These are phyloP conservation scores for Xeromyces bisporus DNA, from an alignment of 495 filamentous ascomycete species.

Conservation along the genomic window DNA sequence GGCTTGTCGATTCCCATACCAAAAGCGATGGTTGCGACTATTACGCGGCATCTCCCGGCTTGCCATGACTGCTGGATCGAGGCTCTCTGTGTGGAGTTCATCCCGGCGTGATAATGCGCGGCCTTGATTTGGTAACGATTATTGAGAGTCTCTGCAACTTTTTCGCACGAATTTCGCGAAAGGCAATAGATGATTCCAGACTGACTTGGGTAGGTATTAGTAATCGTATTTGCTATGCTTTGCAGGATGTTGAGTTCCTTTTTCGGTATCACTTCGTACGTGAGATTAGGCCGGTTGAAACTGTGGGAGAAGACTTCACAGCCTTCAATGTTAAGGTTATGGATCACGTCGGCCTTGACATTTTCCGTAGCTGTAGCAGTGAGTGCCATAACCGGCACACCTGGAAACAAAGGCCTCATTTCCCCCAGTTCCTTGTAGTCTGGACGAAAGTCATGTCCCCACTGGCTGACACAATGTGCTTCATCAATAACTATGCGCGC, in stretches of 20 bases:
- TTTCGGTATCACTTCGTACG: constrained; percentile 59
- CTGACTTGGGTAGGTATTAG: constrained; percentile 41
- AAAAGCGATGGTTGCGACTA: constrained; percentile 98
- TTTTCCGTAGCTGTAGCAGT: constrained; percentile 91
- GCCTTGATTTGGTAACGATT: constrained; percentile 49
- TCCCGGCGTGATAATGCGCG: constrained; percentile 69
- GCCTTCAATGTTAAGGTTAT: constrained; percentile 62
- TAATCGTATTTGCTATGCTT: constrained; percentile 58
- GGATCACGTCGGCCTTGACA: constrained; percentile 76
- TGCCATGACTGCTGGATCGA: constrained; percentile 71
- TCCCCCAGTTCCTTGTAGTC: constrained; percentile 81
- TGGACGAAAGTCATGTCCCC: constrained; percentile 96
- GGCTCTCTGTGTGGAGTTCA: constrained; percentile 45
- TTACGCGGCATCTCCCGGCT: constrained; percentile 56
- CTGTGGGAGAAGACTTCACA: constrained; percentile 73
- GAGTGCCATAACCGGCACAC: constrained; percentile 80
- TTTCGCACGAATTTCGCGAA: constrained; percentile 67
- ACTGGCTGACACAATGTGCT: constrained; percentile 96
- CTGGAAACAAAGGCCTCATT: constrained; percentile 47
- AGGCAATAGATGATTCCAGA: constrained; percentile 93
- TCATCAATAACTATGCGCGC: constrained; percentile 94
- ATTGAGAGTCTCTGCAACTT: constrained; percentile 50
- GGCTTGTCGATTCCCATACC: constrained; percentile 98
- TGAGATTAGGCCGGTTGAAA: constrained; percentile 86
- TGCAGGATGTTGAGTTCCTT: constrained; percentile 38